Evolutionary conservation across 2,329 filamentous ascomycete genomes (phyloP), one percentile per base, ranked within the genome.

Genomic region (Elsinoe arachidis): DNA sequence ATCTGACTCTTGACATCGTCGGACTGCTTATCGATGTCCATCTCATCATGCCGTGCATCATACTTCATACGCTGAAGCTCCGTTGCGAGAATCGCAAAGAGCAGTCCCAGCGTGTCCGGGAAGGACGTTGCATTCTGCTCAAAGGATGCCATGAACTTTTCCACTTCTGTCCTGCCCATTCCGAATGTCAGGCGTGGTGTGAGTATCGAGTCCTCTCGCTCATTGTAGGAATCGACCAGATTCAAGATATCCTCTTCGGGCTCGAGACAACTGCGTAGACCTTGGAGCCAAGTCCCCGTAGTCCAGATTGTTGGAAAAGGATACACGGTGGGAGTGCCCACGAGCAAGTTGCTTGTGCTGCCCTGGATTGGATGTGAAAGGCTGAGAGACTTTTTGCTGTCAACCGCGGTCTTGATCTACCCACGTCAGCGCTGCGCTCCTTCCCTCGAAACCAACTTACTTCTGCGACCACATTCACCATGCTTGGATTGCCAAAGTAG

Each of bases 401-500:
- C 2, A 26, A 11, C 34, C 12, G 41, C 38, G 14, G 19, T 37
- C 35, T 26, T n/a, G 53, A 51, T 41, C 43, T 49, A 44, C 26
- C 9, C 19, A 17, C 4, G 41, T 47, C 26, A 55, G 17, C 15
- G 7, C 3, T 6, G 26, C 26, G 15, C 12, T 15, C 10, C 35
- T 14, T 9, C 19, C 9, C 17, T 26, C 34, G 23, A 11, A 23
- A 2, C 43, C 53, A n/a, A 35, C 68, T 58, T 62, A 77, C 76
- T 63, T 79, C 76, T 58, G 68, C 67, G 37, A 77, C 69, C 26
- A 78, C 71, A 59, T 69, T 78, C 11, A 73, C 74, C 41, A 78
- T 68, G 5, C 73, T 73, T n/a, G 76, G 75, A 43, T 72, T 75
- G 6, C 75, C 76, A 64, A 78, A 78, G 63, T 78, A 79, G 4